Evolutionary conservation across 345 rosid species (phyloP).

Genomic region (Acer campestre): DNA sequence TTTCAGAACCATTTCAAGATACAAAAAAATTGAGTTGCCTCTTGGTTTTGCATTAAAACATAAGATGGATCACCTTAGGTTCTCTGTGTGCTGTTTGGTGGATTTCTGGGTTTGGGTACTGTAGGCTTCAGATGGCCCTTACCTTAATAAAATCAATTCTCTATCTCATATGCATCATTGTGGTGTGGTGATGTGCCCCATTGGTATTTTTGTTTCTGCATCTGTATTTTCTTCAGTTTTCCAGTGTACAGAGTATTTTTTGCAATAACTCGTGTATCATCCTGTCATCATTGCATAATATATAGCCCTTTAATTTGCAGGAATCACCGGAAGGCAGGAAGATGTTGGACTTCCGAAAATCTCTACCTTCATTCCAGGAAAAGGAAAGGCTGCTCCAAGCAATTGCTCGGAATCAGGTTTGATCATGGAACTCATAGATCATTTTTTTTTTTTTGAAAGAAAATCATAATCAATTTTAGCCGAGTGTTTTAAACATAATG

Average conservation of each 20-base stretch:
- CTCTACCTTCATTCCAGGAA: slow-evolving; percentile 89
- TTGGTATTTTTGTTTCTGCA: neutral
- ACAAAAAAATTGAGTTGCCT: neutral
- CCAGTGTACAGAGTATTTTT: slow-evolving; percentile 5
- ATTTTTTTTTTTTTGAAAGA: neutral
- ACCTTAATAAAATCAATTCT: neutral
- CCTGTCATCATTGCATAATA: neutral
- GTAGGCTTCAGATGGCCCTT: neutral
- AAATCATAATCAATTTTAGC: slow-evolving; percentile 2
- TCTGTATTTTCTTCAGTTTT: slow-evolving; percentile 1
- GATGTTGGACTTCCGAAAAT: slow-evolving; percentile 78
- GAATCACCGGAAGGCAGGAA: slow-evolving; percentile 91
- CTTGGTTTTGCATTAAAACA: neutral
- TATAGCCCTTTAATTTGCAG: slow-evolving; percentile 35
- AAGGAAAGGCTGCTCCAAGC: slow-evolving; percentile 94
- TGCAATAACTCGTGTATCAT: neutral
- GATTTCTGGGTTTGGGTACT: neutral
- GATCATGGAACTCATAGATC: slow-evolving; percentile 14
- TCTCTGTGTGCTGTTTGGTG: neutral
- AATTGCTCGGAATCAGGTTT: slow-evolving; percentile 94
- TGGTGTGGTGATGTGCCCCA: neutral
- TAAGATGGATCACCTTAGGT: neutral
- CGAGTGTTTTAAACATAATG: slow-evolving; percentile 5
- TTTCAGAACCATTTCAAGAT: neutral
- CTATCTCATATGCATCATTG: neutral